Conservation (phyloP, 257 asterid genomes). For the Capsicum baccatum region DNA sequence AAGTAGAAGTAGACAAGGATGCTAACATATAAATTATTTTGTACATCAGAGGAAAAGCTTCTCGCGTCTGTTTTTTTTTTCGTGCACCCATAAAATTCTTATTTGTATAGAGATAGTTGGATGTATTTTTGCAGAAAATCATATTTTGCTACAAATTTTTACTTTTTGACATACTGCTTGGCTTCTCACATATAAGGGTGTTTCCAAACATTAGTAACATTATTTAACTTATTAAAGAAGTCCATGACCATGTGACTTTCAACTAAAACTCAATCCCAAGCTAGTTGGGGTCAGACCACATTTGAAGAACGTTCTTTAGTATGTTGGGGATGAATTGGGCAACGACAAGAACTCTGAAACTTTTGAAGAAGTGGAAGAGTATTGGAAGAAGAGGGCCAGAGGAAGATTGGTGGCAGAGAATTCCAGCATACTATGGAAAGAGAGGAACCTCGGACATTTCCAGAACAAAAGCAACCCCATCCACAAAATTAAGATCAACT, state of each 20-base stretch:
- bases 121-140: neutral
- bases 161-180: neutral
- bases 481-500: no score
- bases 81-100: neutral
- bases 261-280: slow-evolving; percentile 11
- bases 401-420: no score
- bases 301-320: no score
- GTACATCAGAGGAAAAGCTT: neutral
- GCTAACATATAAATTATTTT: neutral
- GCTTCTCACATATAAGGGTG: neutral
- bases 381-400: no score
- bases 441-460: no score
- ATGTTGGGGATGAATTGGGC: no score
- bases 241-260: slow-evolving; percentile 1
- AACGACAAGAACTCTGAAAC: no score
- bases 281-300: neutral
- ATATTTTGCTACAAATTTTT: neutral
- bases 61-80: neutral
- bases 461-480: no score
- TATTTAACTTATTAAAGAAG: neutral
- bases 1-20: neutral
- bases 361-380: no score
- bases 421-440: no score
- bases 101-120: neutral
- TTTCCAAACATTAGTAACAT: neutral